A percentile compares a stretch with the other conserved stretches of the same genome.
Evolutionary conservation across 805 yeast species (phyloP).

Genomic region (Candida oleophila): DNA sequence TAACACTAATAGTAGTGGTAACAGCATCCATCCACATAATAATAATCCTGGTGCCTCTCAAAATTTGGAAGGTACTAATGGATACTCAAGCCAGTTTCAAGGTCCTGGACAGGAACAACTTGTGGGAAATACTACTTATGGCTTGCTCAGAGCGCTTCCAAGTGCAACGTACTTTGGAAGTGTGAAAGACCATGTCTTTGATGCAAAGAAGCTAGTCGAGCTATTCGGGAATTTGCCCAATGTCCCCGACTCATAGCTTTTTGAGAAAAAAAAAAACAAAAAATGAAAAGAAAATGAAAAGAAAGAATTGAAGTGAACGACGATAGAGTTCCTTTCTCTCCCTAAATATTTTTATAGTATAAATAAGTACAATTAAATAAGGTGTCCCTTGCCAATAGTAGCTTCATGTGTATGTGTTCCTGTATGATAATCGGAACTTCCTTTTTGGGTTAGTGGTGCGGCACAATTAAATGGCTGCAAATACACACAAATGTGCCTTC

Average conservation of each 20-base stretch:
- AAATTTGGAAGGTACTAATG: too few species aligned
- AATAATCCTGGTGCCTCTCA: too few species aligned
- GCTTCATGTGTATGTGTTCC: too few species aligned
- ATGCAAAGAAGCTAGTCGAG: conserved; percentile 51
- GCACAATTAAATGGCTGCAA: too few species aligned
- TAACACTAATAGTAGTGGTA: background rate
- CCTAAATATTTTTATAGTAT: background rate
- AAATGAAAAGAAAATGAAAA: too few species aligned
- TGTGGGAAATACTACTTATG: conserved; percentile 34
- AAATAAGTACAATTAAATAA: too few species aligned
- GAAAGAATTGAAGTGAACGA: background rate
- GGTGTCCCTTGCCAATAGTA: too few species aligned
- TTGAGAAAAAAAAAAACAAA: too few species aligned
- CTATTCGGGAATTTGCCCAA: conserved; percentile 32
- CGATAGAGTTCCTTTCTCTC: background rate
- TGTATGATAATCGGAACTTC: too few species aligned
- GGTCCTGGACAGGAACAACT: conserved; percentile 16
- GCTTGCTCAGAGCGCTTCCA: conserved; percentile 58
- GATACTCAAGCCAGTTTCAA: conserved; percentile 5
- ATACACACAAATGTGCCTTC: too few species aligned
- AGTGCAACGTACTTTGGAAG: conserved; percentile 54
- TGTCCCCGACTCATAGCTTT: conserved; percentile 12
- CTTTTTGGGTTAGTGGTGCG: too few species aligned
- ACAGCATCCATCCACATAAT: too few species aligned
- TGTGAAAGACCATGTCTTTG: conserved; percentile 50